These are phyloP conservation scores for Dimocarpus longan DNA, from an alignment of 345 rosid species.

Conservation along the genomic window DNA sequence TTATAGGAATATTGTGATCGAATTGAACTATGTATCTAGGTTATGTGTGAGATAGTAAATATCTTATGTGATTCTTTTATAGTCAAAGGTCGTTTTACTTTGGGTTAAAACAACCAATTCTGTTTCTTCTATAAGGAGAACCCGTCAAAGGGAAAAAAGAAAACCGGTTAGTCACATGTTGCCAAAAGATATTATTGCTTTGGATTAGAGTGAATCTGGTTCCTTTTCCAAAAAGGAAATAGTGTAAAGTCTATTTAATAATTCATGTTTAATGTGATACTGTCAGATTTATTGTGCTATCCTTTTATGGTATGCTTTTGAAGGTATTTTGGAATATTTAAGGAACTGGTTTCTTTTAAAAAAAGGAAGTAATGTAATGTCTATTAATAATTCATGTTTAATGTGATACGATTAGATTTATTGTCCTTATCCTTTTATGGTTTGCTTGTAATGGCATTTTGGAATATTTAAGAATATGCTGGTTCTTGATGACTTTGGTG, in stretches of 20 bases:
- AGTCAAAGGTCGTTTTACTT: background rate
- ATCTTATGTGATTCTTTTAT: background rate
- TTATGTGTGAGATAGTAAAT: background rate
- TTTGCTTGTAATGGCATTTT: background rate
- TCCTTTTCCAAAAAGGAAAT: background rate
- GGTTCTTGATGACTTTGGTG: no score
- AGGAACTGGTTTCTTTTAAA: background rate
- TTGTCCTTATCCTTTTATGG: background rate
- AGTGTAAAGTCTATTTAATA: background rate
- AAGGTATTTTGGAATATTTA: no score
- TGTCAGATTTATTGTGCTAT: background rate
- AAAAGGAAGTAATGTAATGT: background rate
- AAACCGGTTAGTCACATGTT: no score
- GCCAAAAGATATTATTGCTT: background rate
- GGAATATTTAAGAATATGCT: no score
- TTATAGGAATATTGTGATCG: background rate
- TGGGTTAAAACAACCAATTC: background rate
- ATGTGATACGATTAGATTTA: background rate
- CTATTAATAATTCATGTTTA: background rate
- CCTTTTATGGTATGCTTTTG: background rate
- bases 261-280: background rate
- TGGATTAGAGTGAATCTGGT: slow-evolving; percentile 5
- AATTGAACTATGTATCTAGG: background rate
- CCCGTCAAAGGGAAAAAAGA: background rate
- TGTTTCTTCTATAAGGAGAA: no score